Conservation (phyloP, 1,139 yeast genomes). For the Debaryomycetaceae sp. region DNA sequence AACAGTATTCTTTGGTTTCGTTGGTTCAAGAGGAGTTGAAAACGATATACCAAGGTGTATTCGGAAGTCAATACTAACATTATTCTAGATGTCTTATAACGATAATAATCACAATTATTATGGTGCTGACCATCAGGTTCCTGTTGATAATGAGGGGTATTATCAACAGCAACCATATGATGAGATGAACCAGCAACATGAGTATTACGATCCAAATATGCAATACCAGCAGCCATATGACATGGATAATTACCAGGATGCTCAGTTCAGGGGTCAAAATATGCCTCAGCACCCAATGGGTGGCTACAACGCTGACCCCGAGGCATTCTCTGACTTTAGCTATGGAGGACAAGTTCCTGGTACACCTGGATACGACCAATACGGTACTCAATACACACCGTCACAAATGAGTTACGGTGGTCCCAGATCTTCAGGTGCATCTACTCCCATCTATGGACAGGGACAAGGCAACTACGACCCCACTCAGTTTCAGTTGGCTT, state of each 20-base stretch:
- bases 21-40: slow-evolving; percentile 1
- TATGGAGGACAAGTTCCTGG: slow-evolving; percentile 75
- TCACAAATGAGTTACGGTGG: slow-evolving; percentile 83
- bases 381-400: slow-evolving; percentile 77
- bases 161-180: slow-evolving; percentile 48
- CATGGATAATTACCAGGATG: slow-evolving; percentile 47
- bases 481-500: slow-evolving; percentile 57
- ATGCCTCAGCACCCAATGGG: slow-evolving; percentile 45
- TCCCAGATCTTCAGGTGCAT: slow-evolving; percentile 86
- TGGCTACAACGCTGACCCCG: slow-evolving; percentile 59
- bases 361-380: slow-evolving; percentile 66
- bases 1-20: no score
- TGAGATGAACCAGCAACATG: slow-evolving; percentile 30
- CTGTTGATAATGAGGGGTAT: slow-evolving; percentile 37
- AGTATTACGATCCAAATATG: slow-evolving; percentile 46
- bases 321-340: slow-evolving; percentile 75
- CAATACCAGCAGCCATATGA: slow-evolving; percentile 54
- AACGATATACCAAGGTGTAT: no score
- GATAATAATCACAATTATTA: slow-evolving; percentile 49
- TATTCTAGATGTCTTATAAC: slow-evolving; percentile 46
- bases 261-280: slow-evolving; percentile 30
- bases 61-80: no score
- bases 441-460: slow-evolving; percentile 90
- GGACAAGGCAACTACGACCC: slow-evolving; percentile 61
- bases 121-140: slow-evolving; percentile 43